Base-by-base conservation (phyloP, 2,329 filamentous ascomycete genomes). In the Colletotrichum simmondsii region DNA sequence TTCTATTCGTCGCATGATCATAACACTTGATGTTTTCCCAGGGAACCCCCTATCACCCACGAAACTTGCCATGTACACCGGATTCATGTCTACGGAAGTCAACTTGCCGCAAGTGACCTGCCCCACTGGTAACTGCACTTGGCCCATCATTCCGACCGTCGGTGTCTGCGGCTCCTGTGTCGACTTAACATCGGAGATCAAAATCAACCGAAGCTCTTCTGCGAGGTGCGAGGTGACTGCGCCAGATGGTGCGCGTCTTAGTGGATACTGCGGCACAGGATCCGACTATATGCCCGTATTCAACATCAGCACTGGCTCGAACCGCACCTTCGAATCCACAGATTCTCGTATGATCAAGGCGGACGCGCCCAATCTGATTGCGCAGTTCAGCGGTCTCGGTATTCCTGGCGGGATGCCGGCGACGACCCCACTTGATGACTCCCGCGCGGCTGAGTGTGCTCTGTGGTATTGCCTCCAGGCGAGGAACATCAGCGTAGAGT, bases 401-500 rank as follows among this genome's bases (percentile, higher is more conserved):
- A 42, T 63, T 42, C 42, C 37, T 11, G n/a, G 19, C 12, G 28
- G 22, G 5, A 30, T 26, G 42, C 60, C 60, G 5, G n/a, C 60
- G 14, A 63, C 42, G 3, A 30, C 60, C 5, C 26, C 60, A 4
- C 42, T 63, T 16, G 77, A 76, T 0, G 58, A 71, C 8, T 71
- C 58, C 0, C 75, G 72, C 10, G 81, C 77, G 4, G 75, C 76
- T 30, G 77, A 81, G 58, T 83, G 81, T 56, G 76, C 77, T 1
- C 56, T 83, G 2, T 83, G 81, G 82, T 81, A 82, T 63, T 83
- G 82, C 56, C 75, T 83, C n/a, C 77, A 80, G 63, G 78, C 77
- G 8, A 79, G 78, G 61, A 76, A 78, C 12, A 67, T 81, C 30
- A 75, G 72, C 2, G 77, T 81, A 6, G 74, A 58, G 19, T 77